A percentile compares a stretch with the other conserved stretches of the same genome.
Conservation (phyloP, 371 early-diverging fungal genomes). For the Catenaria anguillulae region DNA sequence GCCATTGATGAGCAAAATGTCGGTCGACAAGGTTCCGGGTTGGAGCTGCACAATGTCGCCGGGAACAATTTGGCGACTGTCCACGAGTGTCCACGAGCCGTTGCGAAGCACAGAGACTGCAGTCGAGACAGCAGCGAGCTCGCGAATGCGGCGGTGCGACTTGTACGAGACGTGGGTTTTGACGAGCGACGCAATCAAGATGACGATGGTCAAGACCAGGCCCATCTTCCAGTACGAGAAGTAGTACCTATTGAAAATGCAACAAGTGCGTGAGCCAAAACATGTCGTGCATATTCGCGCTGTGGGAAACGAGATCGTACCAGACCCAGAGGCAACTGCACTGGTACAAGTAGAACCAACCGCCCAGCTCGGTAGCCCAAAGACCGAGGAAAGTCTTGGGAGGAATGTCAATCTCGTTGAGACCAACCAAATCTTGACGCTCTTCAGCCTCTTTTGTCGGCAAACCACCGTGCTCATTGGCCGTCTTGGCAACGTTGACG, state of each 20-base stretch:
- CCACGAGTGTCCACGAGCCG: background rate
- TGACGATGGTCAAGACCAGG: constrained; percentile 2
- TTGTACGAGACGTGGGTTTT: background rate
- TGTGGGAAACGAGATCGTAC: too few species aligned
- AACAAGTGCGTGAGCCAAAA: too few species aligned
- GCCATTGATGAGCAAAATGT: constrained; percentile 52
- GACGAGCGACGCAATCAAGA: background rate
- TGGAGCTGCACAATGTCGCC: background rate
- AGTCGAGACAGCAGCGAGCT: background rate
- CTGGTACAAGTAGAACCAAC: constrained; percentile 7
- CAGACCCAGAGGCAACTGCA: constrained; percentile 4
- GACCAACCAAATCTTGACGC: background rate
- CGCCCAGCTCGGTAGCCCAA: background rate
- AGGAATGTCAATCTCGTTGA: constrained; percentile 1
- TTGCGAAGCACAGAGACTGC: background rate
- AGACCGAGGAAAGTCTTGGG: background rate
- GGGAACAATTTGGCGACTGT: background rate
- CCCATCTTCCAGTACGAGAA: constrained; percentile 8
- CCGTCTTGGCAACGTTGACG: background rate
- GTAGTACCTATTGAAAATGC: background rate
- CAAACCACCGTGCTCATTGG: background rate
- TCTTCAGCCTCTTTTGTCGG: background rate
- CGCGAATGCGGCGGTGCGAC: constrained; percentile 5
- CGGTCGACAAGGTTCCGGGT: constrained; percentile 14
- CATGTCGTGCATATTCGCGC: too few species aligned